Conservation (phyloP, 1,284 basidiomycete species). For the Kalmanozyma brasiliensis region DNA sequence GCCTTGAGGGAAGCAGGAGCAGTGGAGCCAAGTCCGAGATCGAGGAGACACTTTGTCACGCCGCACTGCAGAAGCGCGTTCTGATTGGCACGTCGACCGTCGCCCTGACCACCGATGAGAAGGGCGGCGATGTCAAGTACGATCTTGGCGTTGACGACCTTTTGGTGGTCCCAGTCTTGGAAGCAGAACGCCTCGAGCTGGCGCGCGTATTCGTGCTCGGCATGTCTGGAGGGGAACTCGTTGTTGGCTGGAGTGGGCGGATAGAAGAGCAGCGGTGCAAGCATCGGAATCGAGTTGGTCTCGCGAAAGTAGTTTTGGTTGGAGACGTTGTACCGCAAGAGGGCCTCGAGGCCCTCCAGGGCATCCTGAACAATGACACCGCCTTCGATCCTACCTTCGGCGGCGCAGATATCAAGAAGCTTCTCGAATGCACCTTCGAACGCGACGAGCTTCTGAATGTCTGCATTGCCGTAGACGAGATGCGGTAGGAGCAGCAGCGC, state of each 20-base stretch:
- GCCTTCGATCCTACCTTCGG: conserved; percentile 88
- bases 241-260: conserved; percentile 71
- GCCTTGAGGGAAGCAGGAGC: conserved; percentile 84
- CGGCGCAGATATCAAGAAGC: conserved; percentile 85
- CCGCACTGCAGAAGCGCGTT: conserved; percentile 72
- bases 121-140: conserved; percentile 81
- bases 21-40: conserved; percentile 89
- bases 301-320: conserved; percentile 99
- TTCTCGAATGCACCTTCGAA: conserved; percentile 98
- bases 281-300: conserved; percentile 81
- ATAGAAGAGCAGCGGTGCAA: conserved; percentile 86
- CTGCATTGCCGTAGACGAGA: conserved; percentile 84
- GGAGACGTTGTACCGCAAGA: conserved; percentile 91
- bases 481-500: conserved; percentile 81
- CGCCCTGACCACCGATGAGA: conserved; percentile 70
- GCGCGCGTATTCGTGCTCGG: conserved; percentile 66
- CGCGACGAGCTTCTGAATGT: conserved; percentile 95
- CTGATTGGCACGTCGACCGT: conserved; percentile 71
- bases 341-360: conserved; percentile 81
- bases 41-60: conserved; percentile 84
- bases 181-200: conserved; percentile 89
- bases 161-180: conserved; percentile 95
- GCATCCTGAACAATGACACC: conserved; percentile 88
- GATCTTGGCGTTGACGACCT: conserved; percentile 80
- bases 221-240: conserved; percentile 71